Evolutionary conservation across 108 stramenopile species (phyloP).

Genomic region (Fistulifera solaris): DNA sequence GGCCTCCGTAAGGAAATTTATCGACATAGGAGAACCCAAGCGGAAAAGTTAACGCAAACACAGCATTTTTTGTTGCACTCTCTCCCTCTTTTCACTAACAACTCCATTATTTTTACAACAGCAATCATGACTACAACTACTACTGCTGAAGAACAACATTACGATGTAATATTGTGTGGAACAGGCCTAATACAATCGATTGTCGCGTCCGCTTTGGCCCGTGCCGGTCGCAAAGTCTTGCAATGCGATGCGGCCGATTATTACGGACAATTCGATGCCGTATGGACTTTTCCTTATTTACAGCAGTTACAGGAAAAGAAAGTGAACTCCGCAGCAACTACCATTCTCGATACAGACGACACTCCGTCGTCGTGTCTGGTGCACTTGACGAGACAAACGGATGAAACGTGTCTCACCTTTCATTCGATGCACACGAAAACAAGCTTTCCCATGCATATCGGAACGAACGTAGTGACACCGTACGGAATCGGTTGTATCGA

Average conservation of each 20-base stretch:
- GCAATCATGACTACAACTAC: too few species aligned
- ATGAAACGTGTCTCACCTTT: neutral
- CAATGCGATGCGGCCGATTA: constrained; percentile 72
- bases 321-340: neutral
- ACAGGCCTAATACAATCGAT: constrained; percentile 72
- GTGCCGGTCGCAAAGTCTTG: constrained; percentile 58
- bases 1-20: too few species aligned
- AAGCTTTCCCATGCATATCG: constrained; percentile 14
- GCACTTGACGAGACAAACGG: neutral
- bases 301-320: constrained; percentile 16
- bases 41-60: too few species aligned
- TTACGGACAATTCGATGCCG: constrained; percentile 75
- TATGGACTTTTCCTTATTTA: constrained; percentile 35
- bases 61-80: too few species aligned
- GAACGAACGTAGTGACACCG: constrained; percentile 19
- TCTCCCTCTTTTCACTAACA: too few species aligned
- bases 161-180: constrained; percentile 71
- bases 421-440: too few species aligned
- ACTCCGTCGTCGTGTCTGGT: neutral
- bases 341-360: neutral
- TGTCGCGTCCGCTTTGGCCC: constrained; percentile 62
- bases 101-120: too few species aligned
- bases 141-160: constrained; percentile 17
- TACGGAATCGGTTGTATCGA: constrained; percentile 28
- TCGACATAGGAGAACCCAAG: too few species aligned